These are phyloP conservation scores for Hypoxylon crocopeplum DNA, from an alignment of 495 filamentous ascomycete species.

Conservation along the genomic window DNA sequence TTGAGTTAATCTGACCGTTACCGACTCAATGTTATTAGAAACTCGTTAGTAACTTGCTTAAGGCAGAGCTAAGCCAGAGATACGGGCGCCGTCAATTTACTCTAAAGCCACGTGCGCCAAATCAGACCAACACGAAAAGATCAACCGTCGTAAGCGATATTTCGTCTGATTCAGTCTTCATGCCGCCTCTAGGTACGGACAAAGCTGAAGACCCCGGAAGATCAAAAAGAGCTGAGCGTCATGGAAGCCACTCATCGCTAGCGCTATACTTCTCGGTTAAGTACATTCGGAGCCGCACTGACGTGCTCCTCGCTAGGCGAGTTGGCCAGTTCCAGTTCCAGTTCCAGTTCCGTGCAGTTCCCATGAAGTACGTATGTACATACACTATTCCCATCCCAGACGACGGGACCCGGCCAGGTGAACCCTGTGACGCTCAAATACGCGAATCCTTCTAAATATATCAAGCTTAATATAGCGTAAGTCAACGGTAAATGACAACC, in stretches of 20 bases:
- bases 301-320: too few species aligned
- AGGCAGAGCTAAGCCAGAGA: background rate
- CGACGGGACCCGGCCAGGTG: slow-evolving; percentile 2
- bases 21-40: too few species aligned
- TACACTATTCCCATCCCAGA: slow-evolving; percentile 1
- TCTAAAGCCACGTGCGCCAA: slow-evolving; percentile 20
- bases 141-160: slow-evolving; percentile 14
- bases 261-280: slow-evolving; percentile 17
- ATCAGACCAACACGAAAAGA: slow-evolving; percentile 12
- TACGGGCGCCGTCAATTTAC: slow-evolving; percentile 5
- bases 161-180: slow-evolving; percentile 5
- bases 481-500: too few species aligned
- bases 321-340: too few species aligned
- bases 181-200: background rate
- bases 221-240: slow-evolving; percentile 2
- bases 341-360: too few species aligned
- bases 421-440: slow-evolving; percentile 18
- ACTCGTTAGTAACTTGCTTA: too few species aligned
- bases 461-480: slow-evolving; percentile 6
- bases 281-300: slow-evolving; percentile 10
- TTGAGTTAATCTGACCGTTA: too few species aligned
- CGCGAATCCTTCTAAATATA: slow-evolving; percentile 30
- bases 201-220: background rate
- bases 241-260: slow-evolving; percentile 1
- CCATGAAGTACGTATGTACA: background rate